Percentiles rank a stretch among this genome's conserved stretches.
Conservation (phyloP, 148 eudicot species). For the Chenopodium formosanum region DNA sequence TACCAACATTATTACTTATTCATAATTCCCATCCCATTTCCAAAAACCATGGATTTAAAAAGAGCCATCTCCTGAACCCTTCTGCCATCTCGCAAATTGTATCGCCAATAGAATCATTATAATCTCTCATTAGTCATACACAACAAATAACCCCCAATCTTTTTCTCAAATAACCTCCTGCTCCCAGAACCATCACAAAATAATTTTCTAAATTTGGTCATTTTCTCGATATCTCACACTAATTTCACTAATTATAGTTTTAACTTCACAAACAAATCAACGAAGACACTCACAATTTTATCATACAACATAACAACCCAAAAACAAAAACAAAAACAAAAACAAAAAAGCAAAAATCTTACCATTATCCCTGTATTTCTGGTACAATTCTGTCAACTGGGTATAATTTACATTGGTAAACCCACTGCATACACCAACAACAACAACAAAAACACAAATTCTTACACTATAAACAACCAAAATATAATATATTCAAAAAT, state of each 20-base stretch:
- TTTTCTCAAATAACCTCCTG: background rate
- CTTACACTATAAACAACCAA: background rate
- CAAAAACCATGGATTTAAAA: background rate
- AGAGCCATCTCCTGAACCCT: background rate
- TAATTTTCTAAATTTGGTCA: too few relatives aligned
- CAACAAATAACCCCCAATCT: background rate
- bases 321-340: background rate
- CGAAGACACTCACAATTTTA: background rate
- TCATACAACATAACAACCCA: background rate
- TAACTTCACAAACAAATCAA: background rate
- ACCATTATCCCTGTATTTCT: conserved; percentile 74
- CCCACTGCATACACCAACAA: conserved; percentile 44
- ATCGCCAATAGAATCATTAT: background rate
- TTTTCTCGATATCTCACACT: background rate
- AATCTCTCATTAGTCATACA: background rate
- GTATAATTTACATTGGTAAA: conserved; percentile 73
- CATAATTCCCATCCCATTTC: background rate
- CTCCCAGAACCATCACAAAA: background rate
- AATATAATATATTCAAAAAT: background rate
- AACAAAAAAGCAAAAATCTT: background rate
- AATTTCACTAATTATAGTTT: background rate
- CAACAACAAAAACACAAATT: background rate
- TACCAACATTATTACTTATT: background rate
- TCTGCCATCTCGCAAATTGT: background rate
- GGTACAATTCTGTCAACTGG: conserved; percentile 71